These are phyloP conservation scores for Pseudotulostoma volvatum DNA, from an alignment of 495 filamentous ascomycete genomes.

Conservation along the genomic window DNA sequence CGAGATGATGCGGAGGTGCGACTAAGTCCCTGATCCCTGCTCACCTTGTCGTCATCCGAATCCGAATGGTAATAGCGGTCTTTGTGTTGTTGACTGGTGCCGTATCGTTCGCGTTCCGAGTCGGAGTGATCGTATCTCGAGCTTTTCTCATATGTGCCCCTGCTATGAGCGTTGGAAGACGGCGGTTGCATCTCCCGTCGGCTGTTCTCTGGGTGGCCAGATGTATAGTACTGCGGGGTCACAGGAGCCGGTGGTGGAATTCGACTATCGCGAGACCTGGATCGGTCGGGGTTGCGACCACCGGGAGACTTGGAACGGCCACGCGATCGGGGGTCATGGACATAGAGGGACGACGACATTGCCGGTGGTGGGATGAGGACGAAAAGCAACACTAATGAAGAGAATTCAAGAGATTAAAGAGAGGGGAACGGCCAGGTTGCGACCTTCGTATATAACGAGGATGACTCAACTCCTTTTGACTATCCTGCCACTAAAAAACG, in stretches of 20 bases:
- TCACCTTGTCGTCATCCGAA: slow-evolving; percentile 13
- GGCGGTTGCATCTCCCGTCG: slow-evolving; percentile 21
- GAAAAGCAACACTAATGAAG: slow-evolving; percentile 2
- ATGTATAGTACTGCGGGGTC: slow-evolving; percentile 8
- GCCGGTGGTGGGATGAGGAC: slow-evolving; percentile 5
- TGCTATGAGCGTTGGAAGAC: slow-evolving; percentile 16
- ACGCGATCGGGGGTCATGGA: slow-evolving; percentile 41
- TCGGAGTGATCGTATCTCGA: background rate
- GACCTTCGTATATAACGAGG: slow-evolving; percentile 4
- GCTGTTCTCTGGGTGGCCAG: slow-evolving; percentile 14
- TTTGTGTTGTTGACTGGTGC: slow-evolving; percentile 10
- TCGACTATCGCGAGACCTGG: slow-evolving; percentile 32
- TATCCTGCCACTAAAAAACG: too few relatives aligned
- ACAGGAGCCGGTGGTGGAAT: slow-evolving; percentile 18
- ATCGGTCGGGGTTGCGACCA: slow-evolving; percentile 29
- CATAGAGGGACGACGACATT: slow-evolving; percentile 32
- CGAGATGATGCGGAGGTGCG: slow-evolving; percentile 12
- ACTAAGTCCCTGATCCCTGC: slow-evolving; percentile 11
- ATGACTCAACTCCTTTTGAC: too few relatives aligned
- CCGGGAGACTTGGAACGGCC: slow-evolving; percentile 44
- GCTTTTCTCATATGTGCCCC: too few relatives aligned
- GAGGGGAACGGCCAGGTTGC: slow-evolving; percentile 3
- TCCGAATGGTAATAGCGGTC: slow-evolving; percentile 26
- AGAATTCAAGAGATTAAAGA: slow-evolving; percentile 1
- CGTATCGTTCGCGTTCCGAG: slow-evolving; percentile 9